Percentiles rank a stretch among this genome's conserved stretches.
These are phyloP conservation scores for Penicillium sp. DNA, from an alignment of 2,329 filamentous ascomycete genomes.

Conservation along the genomic window DNA sequence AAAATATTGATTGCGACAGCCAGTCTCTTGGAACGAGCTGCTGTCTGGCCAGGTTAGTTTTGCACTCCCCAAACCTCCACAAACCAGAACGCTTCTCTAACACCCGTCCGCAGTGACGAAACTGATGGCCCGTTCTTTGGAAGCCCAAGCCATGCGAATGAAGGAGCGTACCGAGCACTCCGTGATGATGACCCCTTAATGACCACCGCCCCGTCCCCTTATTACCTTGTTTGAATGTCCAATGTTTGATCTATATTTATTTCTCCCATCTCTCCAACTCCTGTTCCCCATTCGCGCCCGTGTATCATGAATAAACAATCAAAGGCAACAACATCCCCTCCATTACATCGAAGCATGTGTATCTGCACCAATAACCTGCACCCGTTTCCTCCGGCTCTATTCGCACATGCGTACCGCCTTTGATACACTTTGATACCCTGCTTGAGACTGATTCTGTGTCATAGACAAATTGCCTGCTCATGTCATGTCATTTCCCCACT, in stretches of 20 bases:
- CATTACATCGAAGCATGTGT: neutral
- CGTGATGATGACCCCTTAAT: constrained; percentile 29
- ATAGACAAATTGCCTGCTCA: constrained; percentile 21
- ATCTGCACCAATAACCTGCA: neutral
- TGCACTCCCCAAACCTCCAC: neutral
- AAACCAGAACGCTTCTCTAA: neutral
- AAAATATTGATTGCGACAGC: constrained; percentile 82
- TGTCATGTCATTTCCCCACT: constrained; percentile 12
- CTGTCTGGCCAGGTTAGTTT: constrained; percentile 82
- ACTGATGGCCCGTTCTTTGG: constrained; percentile 64
- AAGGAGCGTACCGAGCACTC: constrained; percentile 54
- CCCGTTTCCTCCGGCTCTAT: neutral
- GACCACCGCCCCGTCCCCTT: neutral
- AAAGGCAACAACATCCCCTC: neutral
- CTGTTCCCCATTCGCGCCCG: constrained; percentile 3
- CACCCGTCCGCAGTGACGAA: constrained; percentile 56
- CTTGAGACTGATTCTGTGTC: constrained; percentile 13
- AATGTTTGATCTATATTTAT: constrained; percentile 1
- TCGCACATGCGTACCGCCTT: constrained; percentile 1
- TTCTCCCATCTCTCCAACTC: neutral
- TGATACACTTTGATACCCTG: constrained; percentile 12
- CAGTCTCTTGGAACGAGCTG: constrained; percentile 81
- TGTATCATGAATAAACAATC: constrained; percentile 16
- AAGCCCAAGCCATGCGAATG: constrained; percentile 62
- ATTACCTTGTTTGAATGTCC: constrained; percentile 5